A percentile compares a stretch with the other conserved stretches of the same genome.
These are phyloP conservation scores for Immersiporthe knoxdaviesiana DNA, from an alignment of 2,329 filamentous ascomycete species.

Conservation along the genomic window DNA sequence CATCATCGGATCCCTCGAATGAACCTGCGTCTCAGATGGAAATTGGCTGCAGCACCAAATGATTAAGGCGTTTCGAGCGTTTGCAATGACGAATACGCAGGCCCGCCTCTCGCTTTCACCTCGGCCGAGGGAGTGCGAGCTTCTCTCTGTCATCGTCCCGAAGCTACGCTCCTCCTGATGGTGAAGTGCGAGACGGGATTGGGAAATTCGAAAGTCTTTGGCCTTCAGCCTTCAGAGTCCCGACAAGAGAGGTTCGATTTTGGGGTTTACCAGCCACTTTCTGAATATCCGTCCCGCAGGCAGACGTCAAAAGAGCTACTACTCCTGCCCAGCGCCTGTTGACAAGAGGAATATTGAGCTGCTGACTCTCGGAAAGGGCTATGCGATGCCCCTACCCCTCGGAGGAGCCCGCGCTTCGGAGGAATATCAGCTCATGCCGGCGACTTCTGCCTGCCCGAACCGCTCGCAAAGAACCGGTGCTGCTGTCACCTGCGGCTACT, in stretches of 20 bases:
- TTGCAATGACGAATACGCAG: not conserved
- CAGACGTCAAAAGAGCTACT: not conserved
- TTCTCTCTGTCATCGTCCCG: not conserved
- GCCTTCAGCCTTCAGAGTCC: not conserved
- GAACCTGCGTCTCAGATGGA: not conserved
- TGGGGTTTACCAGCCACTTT: not conserved
- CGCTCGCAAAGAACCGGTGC: not conserved
- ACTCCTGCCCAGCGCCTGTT: not conserved
- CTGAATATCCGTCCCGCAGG: not conserved
- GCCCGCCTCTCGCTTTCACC: not conserved
- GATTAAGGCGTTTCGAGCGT: not conserved
- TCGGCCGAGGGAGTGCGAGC: not conserved
- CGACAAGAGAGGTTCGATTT: not conserved
- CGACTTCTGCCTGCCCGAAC: constrained; percentile 2
- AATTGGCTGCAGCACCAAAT: not conserved
- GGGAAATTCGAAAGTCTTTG: not conserved
- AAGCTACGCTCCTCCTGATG: not conserved
- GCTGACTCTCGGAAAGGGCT: not conserved
- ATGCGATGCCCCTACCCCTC: not conserved
- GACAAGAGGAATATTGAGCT: not conserved
- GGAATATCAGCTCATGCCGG: not conserved
- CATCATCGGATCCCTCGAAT: not conserved
- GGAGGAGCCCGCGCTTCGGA: not conserved
- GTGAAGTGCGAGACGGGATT: not conserved
- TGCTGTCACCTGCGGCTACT: not conserved